Evolutionary conservation across 1,284 basidiomycete genomes (phyloP).

Genomic region (Cerioporus squamosus): DNA sequence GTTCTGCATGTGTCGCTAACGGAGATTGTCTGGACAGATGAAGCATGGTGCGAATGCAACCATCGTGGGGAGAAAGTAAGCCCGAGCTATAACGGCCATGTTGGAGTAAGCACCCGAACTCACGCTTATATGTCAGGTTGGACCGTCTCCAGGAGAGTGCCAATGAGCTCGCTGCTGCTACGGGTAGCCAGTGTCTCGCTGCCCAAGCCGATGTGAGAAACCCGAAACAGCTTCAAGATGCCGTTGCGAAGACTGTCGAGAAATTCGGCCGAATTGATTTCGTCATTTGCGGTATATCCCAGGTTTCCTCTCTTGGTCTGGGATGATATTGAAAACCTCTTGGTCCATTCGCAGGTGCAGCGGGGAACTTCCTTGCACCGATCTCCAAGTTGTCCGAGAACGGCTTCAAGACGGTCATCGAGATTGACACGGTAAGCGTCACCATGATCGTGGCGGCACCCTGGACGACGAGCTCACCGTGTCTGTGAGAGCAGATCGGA

Average conservation of each 20-base stretch:
- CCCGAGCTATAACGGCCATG: slow-evolving; percentile 6
- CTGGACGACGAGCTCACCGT: slow-evolving; percentile 2
- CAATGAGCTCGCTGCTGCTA: slow-evolving; percentile 69
- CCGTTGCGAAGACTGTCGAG: slow-evolving; percentile 77
- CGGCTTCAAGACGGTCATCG: slow-evolving; percentile 91
- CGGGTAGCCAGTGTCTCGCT: slow-evolving; percentile 76
- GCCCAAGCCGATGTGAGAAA: slow-evolving; percentile 86
- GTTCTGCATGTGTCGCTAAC: neutral
- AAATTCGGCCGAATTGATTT: slow-evolving; percentile 91
- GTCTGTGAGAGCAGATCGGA: slow-evolving; percentile 61
- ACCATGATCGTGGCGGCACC: neutral
- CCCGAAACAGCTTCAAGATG: slow-evolving; percentile 72
- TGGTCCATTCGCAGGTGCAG: slow-evolving; percentile 61
- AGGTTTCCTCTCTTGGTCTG: neutral
- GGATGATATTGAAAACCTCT: neutral
- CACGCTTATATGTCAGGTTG: slow-evolving; percentile 49
- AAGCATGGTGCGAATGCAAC: slow-evolving; percentile 81
- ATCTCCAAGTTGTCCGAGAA: slow-evolving; percentile 85
- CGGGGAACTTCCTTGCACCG: slow-evolving; percentile 88
- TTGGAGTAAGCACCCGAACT: neutral
- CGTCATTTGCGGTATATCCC: slow-evolving; percentile 82
- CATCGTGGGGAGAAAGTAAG: slow-evolving; percentile 88
- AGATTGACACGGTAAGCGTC: slow-evolving; percentile 83
- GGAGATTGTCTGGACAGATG: slow-evolving; percentile 58
- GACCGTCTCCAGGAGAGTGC: slow-evolving; percentile 79